Evolutionary conservation across 371 early-diverging fungal species (phyloP).

Genomic region (Umbelopsis sp.): DNA sequence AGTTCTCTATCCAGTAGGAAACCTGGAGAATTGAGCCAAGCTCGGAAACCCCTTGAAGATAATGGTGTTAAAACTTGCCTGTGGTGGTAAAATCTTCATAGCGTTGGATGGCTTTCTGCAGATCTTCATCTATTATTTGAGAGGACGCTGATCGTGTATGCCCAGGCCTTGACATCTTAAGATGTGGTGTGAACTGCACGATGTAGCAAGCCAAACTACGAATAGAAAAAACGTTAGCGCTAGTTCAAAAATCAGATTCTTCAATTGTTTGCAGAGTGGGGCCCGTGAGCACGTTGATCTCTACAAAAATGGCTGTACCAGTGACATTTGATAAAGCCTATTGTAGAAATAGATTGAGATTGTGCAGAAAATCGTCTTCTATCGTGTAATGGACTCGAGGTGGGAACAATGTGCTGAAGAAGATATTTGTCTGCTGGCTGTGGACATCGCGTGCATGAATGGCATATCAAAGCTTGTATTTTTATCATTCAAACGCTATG

Average conservation of each 20-base stretch:
- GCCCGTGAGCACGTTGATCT: too few species aligned
- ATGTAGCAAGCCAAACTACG: neutral
- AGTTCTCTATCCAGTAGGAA: neutral
- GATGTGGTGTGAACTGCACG: conserved; percentile 13
- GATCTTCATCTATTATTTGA: conserved; percentile 55
- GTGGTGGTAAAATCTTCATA: conserved; percentile 89
- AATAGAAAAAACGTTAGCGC: neutral
- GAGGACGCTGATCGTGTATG: conserved; percentile 28
- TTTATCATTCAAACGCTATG: too few species aligned
- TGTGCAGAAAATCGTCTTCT: too few species aligned
- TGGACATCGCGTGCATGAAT: too few species aligned
- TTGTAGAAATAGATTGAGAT: too few species aligned
- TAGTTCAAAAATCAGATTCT: neutral
- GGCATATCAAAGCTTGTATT: too few species aligned
- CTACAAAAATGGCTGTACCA: too few species aligned
- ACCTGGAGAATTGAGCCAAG: neutral
- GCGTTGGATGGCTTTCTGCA: conserved; percentile 59
- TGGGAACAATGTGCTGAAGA: too few species aligned
- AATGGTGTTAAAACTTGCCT: conserved; percentile 38
- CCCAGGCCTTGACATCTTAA: conserved; percentile 28
- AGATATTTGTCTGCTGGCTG: too few species aligned
- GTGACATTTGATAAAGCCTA: too few species aligned
- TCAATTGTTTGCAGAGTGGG: too few species aligned
- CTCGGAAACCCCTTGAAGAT: neutral
- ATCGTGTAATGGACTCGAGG: too few species aligned